These are phyloP conservation scores for Pyrenula massariospora DNA, from an alignment of 495 filamentous ascomycete species.

Conservation along the genomic window DNA sequence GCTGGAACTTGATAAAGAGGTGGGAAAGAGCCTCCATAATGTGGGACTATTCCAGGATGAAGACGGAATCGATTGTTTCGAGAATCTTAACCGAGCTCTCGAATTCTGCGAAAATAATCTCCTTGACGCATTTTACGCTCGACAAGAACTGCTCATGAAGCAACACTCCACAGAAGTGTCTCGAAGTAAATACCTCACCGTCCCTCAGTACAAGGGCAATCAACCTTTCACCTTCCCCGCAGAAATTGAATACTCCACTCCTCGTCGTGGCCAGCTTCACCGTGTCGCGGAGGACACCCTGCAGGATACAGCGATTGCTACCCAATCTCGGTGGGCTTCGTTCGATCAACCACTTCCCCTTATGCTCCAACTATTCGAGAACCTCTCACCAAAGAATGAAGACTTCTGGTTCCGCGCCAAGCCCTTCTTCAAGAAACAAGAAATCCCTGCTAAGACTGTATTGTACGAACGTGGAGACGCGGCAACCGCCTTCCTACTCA, in stretches of 20 bases:
- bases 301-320: conserved; percentile 30
- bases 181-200: conserved; percentile 32
- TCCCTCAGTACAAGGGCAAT: conserved; percentile 25
- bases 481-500: conserved; percentile 75
- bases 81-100: conserved; percentile 81
- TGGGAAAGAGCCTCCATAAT: conserved; percentile 66
- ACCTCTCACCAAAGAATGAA: conserved; percentile 63
- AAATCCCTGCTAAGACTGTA: conserved; percentile 54
- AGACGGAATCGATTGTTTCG: conserved; percentile 63
- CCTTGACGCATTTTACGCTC: conserved; percentile 67
- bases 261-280: conserved; percentile 64
- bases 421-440: conserved; percentile 56
- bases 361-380: conserved; percentile 84
- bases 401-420: conserved; percentile 85
- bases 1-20: conserved; percentile 55
- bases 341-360: conserved; percentile 85
- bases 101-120: conserved; percentile 95
- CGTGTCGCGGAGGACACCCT: conserved; percentile 66
- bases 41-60: conserved; percentile 67
- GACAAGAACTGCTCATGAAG: conserved; percentile 27
- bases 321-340: conserved; percentile 53
- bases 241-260: conserved; percentile 57
- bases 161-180: conserved; percentile 6
- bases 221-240: conserved; percentile 5
- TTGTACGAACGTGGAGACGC: conserved; percentile 63